Evolutionary conservation across 2,329 filamentous ascomycete species (phyloP), one percentile per base, ranked within the genome.

Genomic region (Fonsecaea erecta): DNA sequence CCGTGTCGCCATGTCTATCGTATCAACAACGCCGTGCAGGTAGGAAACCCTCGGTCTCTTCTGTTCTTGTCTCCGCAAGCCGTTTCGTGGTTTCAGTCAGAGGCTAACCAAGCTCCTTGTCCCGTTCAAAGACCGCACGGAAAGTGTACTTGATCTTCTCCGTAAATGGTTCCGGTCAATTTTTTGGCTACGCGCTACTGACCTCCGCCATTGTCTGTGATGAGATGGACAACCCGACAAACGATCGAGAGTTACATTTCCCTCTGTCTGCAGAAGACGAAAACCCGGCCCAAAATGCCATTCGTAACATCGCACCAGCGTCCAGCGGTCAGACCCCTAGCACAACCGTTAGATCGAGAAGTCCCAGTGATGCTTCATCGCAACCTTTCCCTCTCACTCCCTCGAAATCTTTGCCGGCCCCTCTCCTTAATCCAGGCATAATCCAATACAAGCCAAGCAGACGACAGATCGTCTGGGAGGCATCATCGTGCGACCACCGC

Each of bases 131-230:
- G 65, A 67, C 61, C 4, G 56, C 61, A 18, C 24, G 46, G 2
- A 59, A 62, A 18, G 65, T 67, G 3, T 64, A 67, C 43, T 67
- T 67, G 30, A 32, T 67, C 11, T 64, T 67, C 32, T 64, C 57
- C 21, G 34, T 67, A 34, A 67, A 67, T 18, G 62, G 61, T 2
- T 67, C 65, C 9, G 57, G 65, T 32, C 16, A 48, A 37, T 64
- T 67, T 37, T 58, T 60, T 30, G 65, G 65, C 24, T 60, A 59
- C 24, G 65, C 65, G 35, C 35, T 37, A 9, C 35, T 37, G 35
- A 37, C 35, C 5, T 37, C 35, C 35, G 35, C 35, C 16, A 37
- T 37, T 37, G 35, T 16, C 35, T 37, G 14, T 37, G 35, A 37
- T n/a, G 35, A 37, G 35, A 37, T 37, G 35, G 5, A 37, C 35